phyloP scores from a whole-genome alignment of 345 rosid species.

The Gossypium stocksii region DNA sequence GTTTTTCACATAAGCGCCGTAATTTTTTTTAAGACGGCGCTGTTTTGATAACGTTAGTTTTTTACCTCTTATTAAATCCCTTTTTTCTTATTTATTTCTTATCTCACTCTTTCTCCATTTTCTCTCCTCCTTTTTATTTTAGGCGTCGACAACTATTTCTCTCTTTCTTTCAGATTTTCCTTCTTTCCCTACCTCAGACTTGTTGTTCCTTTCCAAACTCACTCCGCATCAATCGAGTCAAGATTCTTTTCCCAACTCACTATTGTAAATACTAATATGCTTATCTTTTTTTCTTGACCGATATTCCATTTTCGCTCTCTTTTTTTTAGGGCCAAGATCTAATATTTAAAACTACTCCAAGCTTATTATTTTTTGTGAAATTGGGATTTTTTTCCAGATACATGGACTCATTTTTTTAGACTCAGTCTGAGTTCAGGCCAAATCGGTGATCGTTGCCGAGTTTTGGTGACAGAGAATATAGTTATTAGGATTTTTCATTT shows the following conservation, averaged over 20 bases:
- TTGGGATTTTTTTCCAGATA: neutral
- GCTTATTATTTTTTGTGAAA: neutral
- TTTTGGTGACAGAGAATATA: neutral
- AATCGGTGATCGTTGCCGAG: neutral
- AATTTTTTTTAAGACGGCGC: too few relatives aligned
- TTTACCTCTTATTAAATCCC: too few relatives aligned
- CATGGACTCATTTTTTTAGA: neutral
- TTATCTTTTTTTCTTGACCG: neutral
- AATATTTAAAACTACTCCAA: neutral
- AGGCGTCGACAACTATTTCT: neutral
- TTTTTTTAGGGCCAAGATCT: neutral
- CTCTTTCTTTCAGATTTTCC: neutral
- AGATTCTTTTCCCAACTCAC: neutral
- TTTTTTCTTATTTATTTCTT: too few relatives aligned
- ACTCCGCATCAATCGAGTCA: neutral
- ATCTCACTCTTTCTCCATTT: neutral
- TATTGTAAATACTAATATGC: neutral
- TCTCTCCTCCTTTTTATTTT: neutral
- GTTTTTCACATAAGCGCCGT: too few relatives aligned
- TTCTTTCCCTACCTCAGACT: neutral
- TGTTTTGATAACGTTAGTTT: too few relatives aligned
- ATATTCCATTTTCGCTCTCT: neutral
- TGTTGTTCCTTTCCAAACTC: conserved; percentile 14
- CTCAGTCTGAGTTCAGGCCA: neutral
- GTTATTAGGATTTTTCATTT: neutral